Percentiles rank a stretch among this genome's conserved stretches.
phyloP scores from a whole-genome alignment of 257 asterid species.

The Solanum pimpinellifolium region DNA sequence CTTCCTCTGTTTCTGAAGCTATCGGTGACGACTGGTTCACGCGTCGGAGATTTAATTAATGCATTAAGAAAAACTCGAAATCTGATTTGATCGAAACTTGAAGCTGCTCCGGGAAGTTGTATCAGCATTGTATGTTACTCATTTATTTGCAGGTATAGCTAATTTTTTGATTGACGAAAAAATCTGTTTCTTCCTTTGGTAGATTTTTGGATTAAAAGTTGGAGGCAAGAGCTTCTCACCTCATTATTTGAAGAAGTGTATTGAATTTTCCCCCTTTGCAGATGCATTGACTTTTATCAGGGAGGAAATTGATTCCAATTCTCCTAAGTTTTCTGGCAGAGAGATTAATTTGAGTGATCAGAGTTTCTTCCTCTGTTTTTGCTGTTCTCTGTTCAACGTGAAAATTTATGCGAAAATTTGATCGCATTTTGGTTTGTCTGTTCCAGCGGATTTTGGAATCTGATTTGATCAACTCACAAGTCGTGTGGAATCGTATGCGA shows the following conservation, averaged over 20 bases:
- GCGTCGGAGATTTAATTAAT: background rate
- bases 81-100: background rate
- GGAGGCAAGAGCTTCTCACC: background rate
- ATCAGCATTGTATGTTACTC: background rate
- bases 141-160: background rate
- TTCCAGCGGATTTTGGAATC: background rate
- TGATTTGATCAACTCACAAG: background rate
- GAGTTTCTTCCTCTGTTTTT: background rate
- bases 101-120: background rate
- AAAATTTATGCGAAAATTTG: background rate
- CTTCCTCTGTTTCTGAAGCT: background rate
- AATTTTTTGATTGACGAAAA: background rate
- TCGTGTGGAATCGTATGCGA: background rate
- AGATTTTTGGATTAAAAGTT: background rate
- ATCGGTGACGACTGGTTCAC: background rate
- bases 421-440: background rate
- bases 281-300: background rate
- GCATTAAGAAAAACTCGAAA: background rate
- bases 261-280: background rate
- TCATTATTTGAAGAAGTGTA: background rate
- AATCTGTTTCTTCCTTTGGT: background rate
- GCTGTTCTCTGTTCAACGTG: background rate
- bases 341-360: background rate
- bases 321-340: background rate
- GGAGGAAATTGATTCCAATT: background rate